Base-by-base conservation (phyloP, 1,139 yeast genomes). In the Blastobotrys petasosporus region DNA sequence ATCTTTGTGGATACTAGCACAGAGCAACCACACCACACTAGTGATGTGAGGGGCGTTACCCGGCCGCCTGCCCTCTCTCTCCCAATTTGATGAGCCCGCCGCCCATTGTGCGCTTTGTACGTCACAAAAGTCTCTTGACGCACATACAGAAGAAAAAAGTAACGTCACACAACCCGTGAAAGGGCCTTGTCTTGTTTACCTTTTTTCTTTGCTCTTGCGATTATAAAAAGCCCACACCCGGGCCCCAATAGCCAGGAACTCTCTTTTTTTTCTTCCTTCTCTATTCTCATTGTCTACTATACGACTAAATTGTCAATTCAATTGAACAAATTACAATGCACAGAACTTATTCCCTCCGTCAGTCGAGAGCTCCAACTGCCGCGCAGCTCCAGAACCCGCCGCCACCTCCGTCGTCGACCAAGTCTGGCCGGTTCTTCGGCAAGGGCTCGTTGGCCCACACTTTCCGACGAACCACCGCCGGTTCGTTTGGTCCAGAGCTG, bases 321-420 rank as follows among this genome's bases (percentile, higher is more conserved):
- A 25, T 10, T n/a, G 12, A 23, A 20, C 12, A 15, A 16, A 42
- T 32, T 41, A 74, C 51, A 58, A 92, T 92, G 98, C 97, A 92
- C 78, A 85, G 97, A 83, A 90, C 98, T 44, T 92, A 92, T 70
- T 92, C 97, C 35, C 77, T 92, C 71, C 88, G 98, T 79, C 82
- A 88, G 58, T 71, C 84, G 48, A 85, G 95, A 70, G 97, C 97
- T 39, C 97, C 97, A 51, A 90, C 97, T 51, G 97, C 97, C 51
- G 78, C 95, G 57, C 96, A 92, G 73, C 70, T 90, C 69, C 94
- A 85, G 67, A 78, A 87, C 49, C 95, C 95, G 16, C 95, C 97
- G 42, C 96, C 97, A 45, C 97, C 97, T 52, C 81, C 94, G 43
- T 82, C 97, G 43, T 73, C 95, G 43, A 80, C 96, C 52, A 88